Percentiles rank a stretch among this genome's conserved stretches.
These are phyloP conservation scores for Apiotrichum sp. DNA, from an alignment of 1,284 basidiomycete genomes.

Conservation along the genomic window DNA sequence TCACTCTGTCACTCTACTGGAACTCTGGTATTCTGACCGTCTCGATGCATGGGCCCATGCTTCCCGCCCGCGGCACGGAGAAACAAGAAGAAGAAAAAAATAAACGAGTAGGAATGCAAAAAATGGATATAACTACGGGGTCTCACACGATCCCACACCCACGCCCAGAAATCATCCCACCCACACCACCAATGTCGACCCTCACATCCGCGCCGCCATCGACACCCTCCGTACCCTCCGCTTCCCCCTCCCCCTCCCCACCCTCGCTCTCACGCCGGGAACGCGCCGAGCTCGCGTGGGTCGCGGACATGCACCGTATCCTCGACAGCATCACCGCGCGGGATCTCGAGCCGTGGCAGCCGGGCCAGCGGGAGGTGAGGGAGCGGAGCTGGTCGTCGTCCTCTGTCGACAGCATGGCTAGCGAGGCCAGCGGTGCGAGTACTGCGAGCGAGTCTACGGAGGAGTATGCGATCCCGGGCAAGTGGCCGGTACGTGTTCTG, in stretches of 20 bases:
- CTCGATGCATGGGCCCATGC: too few relatives aligned
- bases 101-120: too few relatives aligned
- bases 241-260: background rate
- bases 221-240: background rate
- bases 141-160: too few relatives aligned
- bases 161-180: background rate
- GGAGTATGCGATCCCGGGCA: too few relatives aligned
- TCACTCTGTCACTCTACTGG: too few relatives aligned
- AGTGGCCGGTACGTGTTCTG: too few relatives aligned
- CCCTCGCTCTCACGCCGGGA: background rate
- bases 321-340: background rate
- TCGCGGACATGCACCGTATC: conserved; percentile 1
- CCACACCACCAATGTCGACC: background rate
- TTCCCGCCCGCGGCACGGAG: too few relatives aligned
- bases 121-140: background rate
- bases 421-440: background rate
- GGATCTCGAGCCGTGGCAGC: background rate
- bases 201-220: background rate
- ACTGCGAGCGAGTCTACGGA: too few relatives aligned
- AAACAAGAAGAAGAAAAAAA: too few relatives aligned
- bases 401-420: background rate
- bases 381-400: background rate
- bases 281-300: background rate
- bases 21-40: too few relatives aligned
- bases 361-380: background rate